Evolutionary conservation across 129 eudicot genomes (phyloP), one percentile per base, ranked within the genome.

Genomic region (Artemisia annua): DNA sequence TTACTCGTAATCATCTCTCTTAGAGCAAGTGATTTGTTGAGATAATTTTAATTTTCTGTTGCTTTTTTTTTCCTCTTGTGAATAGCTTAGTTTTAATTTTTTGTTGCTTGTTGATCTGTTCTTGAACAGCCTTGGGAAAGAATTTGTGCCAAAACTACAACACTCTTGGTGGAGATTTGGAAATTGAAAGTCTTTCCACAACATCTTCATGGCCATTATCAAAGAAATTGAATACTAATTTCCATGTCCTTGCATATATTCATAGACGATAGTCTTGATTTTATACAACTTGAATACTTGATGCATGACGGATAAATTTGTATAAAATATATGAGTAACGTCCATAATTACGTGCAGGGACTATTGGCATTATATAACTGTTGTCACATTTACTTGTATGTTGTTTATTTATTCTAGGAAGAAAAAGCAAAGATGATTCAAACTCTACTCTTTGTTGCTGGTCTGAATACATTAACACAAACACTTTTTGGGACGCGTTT

Each of bases 381-480:
- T 3, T 12, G 15, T 13, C 18, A 60, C 43, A 24, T 1, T 60
- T 60, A 19, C 14, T 0, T 0, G 0, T 59, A 13, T 70, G 22
- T 48, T 0, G 16, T 44, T 66, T 74, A 13, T 18, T 22, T 20
- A 54, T 39, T 46, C 20, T 70, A 94, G 97, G 85, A 86, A 79
- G 99, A 94, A 67, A 94, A 94, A 63, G 97, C 96, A 59, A 83
- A 87, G 73, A 70, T 94, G 86, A 90, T 94, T 74, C 99, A 94
- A 84, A 94, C 99, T 48, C 83, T 90, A 44, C 96, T 87, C 50
- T 94, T 94, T 81, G 99, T 94, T 71, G 93, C 97, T 65, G 99
- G 97, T 67, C 63, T 94, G 73, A 94, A 94, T 72, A 94, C 99
- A 43, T 61, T 94, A 75, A 39, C 82, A 18, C 97, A 90, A 72